phyloP scores from a whole-genome alignment of 371 early-diverging fungal species.

The Circinella minor region DNA sequence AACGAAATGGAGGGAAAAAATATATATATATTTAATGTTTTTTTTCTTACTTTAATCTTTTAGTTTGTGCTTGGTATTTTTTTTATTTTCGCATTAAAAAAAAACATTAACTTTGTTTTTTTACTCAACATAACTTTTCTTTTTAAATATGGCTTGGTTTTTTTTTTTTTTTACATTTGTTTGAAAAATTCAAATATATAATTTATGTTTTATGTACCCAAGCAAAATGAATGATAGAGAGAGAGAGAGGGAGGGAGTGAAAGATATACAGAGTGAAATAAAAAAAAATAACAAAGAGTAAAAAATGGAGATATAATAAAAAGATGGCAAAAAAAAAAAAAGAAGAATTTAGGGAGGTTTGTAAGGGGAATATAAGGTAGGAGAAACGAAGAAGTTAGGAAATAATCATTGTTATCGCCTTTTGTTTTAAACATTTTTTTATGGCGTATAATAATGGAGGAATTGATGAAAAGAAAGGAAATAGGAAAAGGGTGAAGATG shows the following conservation, averaged over 20 bases:
- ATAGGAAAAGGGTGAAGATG: not conserved
- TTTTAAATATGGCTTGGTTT: not conserved
- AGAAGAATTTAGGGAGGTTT: too few relatives aligned
- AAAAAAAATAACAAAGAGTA: not conserved
- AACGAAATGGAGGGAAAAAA: too few relatives aligned
- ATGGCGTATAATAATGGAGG: too few relatives aligned
- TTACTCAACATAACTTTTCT: not conserved
- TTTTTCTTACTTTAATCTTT: not conserved
- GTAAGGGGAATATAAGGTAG: not conserved
- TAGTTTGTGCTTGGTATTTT: slow-evolving; percentile 1
- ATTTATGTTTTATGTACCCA: slow-evolving; percentile 8
- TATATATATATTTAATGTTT: not conserved
- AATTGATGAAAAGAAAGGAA: too few relatives aligned
- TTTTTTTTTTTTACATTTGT: not conserved
- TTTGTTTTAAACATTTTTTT: too few relatives aligned
- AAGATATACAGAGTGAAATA: not conserved
- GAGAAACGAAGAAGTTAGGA: not conserved
- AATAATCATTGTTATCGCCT: too few relatives aligned
- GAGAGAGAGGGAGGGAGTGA: not conserved
- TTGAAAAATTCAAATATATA: not conserved
- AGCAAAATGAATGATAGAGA: slow-evolving; percentile 2
- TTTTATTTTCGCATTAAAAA: slow-evolving; percentile 7
- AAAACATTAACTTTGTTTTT: not conserved
- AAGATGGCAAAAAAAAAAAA: too few relatives aligned
- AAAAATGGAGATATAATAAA: not conserved